Evolutionary conservation across 2,329 filamentous ascomycete species (phyloP).

Genomic region (Davidsoniella eucalypti): DNA sequence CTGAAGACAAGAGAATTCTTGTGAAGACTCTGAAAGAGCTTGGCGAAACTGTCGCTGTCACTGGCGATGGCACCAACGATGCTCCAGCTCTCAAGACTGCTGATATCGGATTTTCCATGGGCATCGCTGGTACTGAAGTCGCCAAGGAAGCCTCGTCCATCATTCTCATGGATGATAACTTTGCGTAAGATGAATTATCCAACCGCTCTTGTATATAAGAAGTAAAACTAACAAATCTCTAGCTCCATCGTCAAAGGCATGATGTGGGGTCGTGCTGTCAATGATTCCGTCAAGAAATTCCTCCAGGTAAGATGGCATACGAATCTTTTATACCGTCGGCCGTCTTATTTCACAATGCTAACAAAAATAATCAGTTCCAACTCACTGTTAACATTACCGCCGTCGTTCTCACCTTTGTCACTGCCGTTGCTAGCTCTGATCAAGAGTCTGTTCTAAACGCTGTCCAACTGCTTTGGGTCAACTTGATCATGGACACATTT

Average conservation of each 20-base stretch:
- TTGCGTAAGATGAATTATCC: conserved; percentile 16
- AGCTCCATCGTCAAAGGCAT: conserved; percentile 38
- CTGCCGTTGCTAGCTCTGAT: conserved; percentile 34
- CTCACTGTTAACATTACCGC: conserved; percentile 49
- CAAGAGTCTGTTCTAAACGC: conserved; percentile 39
- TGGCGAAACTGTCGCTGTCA: conserved; percentile 41
- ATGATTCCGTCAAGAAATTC: conserved; percentile 47
- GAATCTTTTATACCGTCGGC: not conserved
- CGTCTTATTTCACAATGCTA: not conserved
- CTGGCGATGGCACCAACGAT: conserved; percentile 47
- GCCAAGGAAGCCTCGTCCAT: conserved; percentile 47
- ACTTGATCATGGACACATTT: conserved; percentile 48
- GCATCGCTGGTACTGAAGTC: conserved; percentile 43
- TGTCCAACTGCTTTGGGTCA: conserved; percentile 46
- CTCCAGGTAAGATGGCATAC: conserved; percentile 27
- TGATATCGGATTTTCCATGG: conserved; percentile 48
- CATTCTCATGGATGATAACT: conserved; percentile 44
- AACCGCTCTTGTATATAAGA: not conserved
- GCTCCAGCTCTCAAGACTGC: conserved; percentile 43
- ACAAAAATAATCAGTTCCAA: conserved; percentile 27
- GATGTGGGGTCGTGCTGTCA: conserved; percentile 45
- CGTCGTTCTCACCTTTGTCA: conserved; percentile 41
- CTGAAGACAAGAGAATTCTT: conserved; percentile 49
- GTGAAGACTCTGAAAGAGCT: conserved; percentile 44
- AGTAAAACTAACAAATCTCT: not conserved